Evolutionary conservation across 371 early-diverging fungal genomes (phyloP).

Genomic region (Chytridiales sp.): DNA sequence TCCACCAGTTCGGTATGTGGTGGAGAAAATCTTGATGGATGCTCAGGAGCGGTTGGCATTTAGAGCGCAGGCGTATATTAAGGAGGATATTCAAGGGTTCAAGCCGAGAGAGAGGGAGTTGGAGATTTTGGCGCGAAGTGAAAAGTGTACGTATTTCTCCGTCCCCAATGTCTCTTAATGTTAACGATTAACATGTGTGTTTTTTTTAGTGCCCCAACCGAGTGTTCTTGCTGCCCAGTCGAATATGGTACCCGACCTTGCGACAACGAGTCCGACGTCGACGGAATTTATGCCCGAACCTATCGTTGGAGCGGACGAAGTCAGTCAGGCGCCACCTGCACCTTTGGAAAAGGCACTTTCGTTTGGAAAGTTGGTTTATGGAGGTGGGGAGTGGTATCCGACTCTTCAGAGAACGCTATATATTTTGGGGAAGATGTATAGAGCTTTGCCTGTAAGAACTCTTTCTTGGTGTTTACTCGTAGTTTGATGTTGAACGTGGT

Average conservation of each 20-base stretch:
- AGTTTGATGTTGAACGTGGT: background rate
- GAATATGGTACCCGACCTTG: conserved; percentile 30
- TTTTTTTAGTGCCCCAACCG: conserved; percentile 40
- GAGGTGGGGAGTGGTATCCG: conserved; percentile 75
- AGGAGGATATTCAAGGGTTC: conserved; percentile 73
- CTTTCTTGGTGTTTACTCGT: background rate
- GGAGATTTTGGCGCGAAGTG: conserved; percentile 45
- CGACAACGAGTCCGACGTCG: conserved; percentile 11
- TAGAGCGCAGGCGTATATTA: conserved; percentile 78
- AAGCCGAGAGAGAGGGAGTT: conserved; percentile 69
- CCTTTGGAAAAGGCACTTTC: conserved; percentile 11
- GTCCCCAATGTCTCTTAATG: too few relatives aligned
- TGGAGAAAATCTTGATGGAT: conserved; percentile 77
- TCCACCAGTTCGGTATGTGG: conserved; percentile 38
- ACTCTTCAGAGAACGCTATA: conserved; percentile 77
- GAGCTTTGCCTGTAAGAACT: conserved; percentile 62
- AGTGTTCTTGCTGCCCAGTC: conserved; percentile 20
- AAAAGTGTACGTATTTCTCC: conserved; percentile 26
- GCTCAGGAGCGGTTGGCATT: conserved; percentile 82
- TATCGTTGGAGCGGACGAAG: too few relatives aligned
- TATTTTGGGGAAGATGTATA: conserved; percentile 76
- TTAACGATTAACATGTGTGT: background rate
- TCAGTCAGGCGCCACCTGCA: too few relatives aligned
- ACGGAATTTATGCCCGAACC: too few relatives aligned
- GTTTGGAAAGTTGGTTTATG: conserved; percentile 41